Conservation (phyloP, 257 asterid genomes). For the Fraxinus pennsylvanica region DNA sequence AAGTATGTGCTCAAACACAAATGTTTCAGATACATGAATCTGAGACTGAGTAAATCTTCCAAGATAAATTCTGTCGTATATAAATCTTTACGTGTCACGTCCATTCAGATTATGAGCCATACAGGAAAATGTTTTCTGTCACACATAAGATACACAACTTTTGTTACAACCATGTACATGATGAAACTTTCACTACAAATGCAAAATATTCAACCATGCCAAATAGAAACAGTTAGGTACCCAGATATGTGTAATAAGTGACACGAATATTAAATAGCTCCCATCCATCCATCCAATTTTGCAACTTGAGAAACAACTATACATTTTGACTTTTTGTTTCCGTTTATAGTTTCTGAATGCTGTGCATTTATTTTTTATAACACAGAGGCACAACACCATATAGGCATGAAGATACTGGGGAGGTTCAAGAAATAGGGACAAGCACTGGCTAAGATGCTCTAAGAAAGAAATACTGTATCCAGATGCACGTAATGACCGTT, state of each 20-base stretch:
- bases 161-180: background rate
- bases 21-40: background rate
- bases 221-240: too few relatives aligned
- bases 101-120: too few relatives aligned
- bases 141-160: background rate
- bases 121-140: background rate
- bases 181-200: background rate
- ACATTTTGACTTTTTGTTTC: too few relatives aligned
- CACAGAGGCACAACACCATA: too few relatives aligned
- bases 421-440: too few relatives aligned
- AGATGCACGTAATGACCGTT: too few relatives aligned
- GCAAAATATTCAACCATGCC: background rate
- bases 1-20: background rate
- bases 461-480: too few relatives aligned
- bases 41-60: background rate
- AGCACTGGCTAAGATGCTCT: too few relatives aligned
- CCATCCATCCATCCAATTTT: background rate
- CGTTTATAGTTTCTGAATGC: background rate
- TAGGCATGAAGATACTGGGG: too few relatives aligned
- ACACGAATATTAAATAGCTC: too few relatives aligned
- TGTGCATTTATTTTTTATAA: background rate
- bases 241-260: background rate
- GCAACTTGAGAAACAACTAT: background rate
- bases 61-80: background rate
- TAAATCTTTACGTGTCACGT: background rate